A percentile compares a stretch with the other conserved stretches of the same genome.
Conservation (phyloP, 2,329 filamentous ascomycete species). For the Metarhizium album region DNA sequence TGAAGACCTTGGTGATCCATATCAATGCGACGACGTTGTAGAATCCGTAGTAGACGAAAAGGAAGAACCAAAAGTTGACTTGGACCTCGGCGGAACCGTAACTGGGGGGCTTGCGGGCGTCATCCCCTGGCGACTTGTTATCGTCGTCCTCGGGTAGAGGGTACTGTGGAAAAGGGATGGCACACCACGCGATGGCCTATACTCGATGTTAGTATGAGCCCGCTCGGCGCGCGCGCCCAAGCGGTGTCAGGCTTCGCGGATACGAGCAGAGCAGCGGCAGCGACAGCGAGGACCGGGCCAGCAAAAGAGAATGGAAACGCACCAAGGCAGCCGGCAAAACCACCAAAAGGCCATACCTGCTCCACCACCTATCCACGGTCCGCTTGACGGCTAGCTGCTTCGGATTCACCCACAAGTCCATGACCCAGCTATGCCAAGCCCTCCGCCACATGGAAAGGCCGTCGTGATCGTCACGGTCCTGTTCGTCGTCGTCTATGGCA, state of each 20-base stretch:
- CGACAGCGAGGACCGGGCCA: too few relatives aligned
- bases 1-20: slow-evolving; percentile 64
- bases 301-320: slow-evolving; percentile 17
- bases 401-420: slow-evolving; percentile 51
- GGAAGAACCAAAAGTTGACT: slow-evolving; percentile 63
- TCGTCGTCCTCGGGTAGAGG: slow-evolving; percentile 35
- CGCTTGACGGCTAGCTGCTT: slow-evolving; percentile 46
- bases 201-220: not conserved
- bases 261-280: too few relatives aligned
- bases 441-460: slow-evolving; percentile 23
- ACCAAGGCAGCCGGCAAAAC: slow-evolving; percentile 51
- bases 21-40: slow-evolving; percentile 57
- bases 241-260: not conserved
- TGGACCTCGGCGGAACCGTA: slow-evolving; percentile 53
- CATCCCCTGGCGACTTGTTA: slow-evolving; percentile 13
- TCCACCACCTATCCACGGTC: slow-evolving; percentile 53
- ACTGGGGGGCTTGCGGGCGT: slow-evolving; percentile 36
- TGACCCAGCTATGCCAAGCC: slow-evolving; percentile 25
- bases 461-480: slow-evolving; percentile 19
- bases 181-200: slow-evolving; percentile 53
- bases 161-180: slow-evolving; percentile 55
- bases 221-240: not conserved
- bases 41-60: slow-evolving; percentile 58
- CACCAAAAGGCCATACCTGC: slow-evolving; percentile 48
- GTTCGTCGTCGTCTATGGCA: slow-evolving; percentile 19